Conservation (phyloP, 495 filamentous ascomycete species). For the Sporormia fimetaria region DNA sequence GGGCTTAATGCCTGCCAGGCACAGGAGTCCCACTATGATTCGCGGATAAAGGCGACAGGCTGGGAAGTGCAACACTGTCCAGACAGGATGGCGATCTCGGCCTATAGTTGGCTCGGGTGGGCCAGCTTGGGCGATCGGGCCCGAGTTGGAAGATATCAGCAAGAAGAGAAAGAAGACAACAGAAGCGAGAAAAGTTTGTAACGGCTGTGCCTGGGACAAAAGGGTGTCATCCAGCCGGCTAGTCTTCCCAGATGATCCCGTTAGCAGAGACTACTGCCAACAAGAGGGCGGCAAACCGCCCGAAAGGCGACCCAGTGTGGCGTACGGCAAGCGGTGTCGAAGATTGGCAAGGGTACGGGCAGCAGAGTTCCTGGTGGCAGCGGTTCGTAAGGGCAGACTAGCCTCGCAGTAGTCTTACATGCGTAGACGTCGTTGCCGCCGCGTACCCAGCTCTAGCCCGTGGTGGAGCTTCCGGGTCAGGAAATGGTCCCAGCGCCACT, state of each 20-base stretch:
- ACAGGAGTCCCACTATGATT: slow-evolving; percentile 19
- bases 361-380: slow-evolving; percentile 17
- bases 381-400: background rate
- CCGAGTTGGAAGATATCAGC: slow-evolving; percentile 8
- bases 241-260: slow-evolving; percentile 11
- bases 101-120: slow-evolving; percentile 21
- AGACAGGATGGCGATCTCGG: slow-evolving; percentile 13
- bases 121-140: slow-evolving; percentile 15
- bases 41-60: slow-evolving; percentile 18
- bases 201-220: slow-evolving; percentile 21
- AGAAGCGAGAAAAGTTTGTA: slow-evolving; percentile 19
- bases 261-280: slow-evolving; percentile 10
- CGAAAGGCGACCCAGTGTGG: slow-evolving; percentile 20
- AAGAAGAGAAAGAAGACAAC: slow-evolving; percentile 7
- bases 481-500: slow-evolving; percentile 10
- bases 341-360: slow-evolving; percentile 16
- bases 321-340: slow-evolving; percentile 11
- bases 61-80: slow-evolving; percentile 19
- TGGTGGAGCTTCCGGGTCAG: slow-evolving; percentile 13
- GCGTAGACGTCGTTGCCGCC: slow-evolving; percentile 1
- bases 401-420: slow-evolving; percentile 14
- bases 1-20: slow-evolving; percentile 23
- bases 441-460: no score
- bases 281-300: slow-evolving; percentile 16
- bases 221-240: slow-evolving; percentile 14